phyloP scores from a whole-genome alignment of 768 basidiomycete species.

The Macrocybe gigantea region DNA sequence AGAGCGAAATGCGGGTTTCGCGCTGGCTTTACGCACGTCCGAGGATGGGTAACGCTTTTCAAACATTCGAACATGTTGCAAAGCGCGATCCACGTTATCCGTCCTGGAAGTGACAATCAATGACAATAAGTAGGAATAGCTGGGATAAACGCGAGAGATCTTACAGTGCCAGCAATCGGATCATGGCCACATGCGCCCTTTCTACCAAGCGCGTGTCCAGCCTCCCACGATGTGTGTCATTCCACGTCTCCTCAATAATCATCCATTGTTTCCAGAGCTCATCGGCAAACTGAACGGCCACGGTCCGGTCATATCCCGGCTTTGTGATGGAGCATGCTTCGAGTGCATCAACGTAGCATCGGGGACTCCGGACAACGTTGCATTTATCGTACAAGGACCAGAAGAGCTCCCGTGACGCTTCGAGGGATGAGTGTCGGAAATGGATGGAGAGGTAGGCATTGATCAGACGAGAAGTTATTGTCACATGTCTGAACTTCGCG shows the following conservation, averaged over 20 bases:
- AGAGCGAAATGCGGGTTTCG: conserved; percentile 47
- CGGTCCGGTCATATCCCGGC: conserved; percentile 37
- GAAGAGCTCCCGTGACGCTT: conserved; percentile 43
- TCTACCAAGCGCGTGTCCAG: conserved; percentile 53
- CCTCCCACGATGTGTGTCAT: conserved; percentile 17
- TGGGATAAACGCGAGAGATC: conserved; percentile 16
- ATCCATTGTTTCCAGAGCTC: conserved; percentile 67
- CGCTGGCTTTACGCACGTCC: conserved; percentile 32
- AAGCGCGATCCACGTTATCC: conserved; percentile 43
- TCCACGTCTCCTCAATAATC: conserved; percentile 33
- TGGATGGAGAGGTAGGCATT: conserved; percentile 81
- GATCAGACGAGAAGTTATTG: conserved; percentile 55
- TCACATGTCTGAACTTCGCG: conserved; percentile 47
- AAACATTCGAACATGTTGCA: conserved; percentile 57
- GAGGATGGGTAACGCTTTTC: conserved; percentile 58
- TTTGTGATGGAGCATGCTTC: conserved; percentile 51
- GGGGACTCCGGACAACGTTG: conserved; percentile 40
- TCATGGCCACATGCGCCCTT: conserved; percentile 60
- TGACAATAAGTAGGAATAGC: neutral
- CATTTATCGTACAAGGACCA: conserved; percentile 38
- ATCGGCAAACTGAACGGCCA: conserved; percentile 47
- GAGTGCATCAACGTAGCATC: conserved; percentile 59
- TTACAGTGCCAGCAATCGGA: conserved; percentile 59
- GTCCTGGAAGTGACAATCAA: conserved; percentile 27
- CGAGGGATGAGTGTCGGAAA: conserved; percentile 49